phyloP scores from a whole-genome alignment of 257 asterid genomes.

The Ballota nigra region DNA sequence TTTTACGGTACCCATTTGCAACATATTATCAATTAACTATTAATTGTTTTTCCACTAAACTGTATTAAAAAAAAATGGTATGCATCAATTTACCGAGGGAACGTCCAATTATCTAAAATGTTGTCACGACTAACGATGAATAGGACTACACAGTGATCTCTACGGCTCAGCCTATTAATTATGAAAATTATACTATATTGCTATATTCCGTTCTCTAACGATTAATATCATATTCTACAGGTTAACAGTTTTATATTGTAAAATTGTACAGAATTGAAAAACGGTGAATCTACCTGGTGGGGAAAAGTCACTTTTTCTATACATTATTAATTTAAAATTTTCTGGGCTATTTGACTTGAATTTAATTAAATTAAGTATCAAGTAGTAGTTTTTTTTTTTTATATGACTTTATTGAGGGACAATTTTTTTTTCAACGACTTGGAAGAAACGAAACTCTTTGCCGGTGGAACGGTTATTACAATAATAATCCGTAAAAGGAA shows the following conservation, averaged over 20 bases:
- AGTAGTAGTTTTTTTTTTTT: not conserved
- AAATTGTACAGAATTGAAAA: not conserved
- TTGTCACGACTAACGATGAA: too few species aligned
- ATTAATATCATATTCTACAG: not conserved
- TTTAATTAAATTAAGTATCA: not conserved
- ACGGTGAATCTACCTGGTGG: slow-evolving; percentile 11
- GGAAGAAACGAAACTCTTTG: not conserved
- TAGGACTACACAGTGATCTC: too few species aligned
- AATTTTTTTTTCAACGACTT: not conserved
- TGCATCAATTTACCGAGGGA: too few species aligned
- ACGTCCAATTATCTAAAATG: too few species aligned
- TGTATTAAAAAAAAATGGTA: too few species aligned
- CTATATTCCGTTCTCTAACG: not conserved
- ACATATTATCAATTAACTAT: too few species aligned
- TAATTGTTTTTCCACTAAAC: too few species aligned
- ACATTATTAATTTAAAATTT: not conserved
- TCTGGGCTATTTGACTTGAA: slow-evolving; percentile 21
- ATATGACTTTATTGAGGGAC: not conserved
- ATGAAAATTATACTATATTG: too few species aligned
- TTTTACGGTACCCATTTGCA: too few species aligned
- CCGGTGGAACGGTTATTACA: not conserved
- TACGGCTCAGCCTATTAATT: too few species aligned
- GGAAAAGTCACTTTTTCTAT: not conserved
- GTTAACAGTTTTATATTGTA: not conserved
- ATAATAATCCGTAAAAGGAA: slow-evolving; percentile 18